Evolutionary conservation across 352 stramenopile genomes (phyloP).

Genomic region (Globisporangium ultimum): DNA sequence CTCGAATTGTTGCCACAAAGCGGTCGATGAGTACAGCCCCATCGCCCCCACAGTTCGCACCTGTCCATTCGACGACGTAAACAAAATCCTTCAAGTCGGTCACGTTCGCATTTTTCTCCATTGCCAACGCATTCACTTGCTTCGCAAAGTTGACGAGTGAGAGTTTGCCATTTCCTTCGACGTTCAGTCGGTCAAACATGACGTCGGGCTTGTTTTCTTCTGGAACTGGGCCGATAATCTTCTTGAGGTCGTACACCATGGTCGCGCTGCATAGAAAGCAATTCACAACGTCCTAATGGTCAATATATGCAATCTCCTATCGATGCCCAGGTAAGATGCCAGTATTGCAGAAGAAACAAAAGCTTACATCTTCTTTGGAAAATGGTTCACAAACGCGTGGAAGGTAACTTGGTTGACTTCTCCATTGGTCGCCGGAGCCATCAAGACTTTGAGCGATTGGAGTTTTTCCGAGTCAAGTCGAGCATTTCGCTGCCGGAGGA

Average conservation of each 20-base stretch:
- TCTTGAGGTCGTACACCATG: conserved; percentile 69
- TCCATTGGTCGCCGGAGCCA: conserved; percentile 58
- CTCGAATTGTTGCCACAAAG: conserved; percentile 62
- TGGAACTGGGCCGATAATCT: conserved; percentile 48
- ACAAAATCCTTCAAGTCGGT: conserved; percentile 70
- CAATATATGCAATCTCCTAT: not conserved
- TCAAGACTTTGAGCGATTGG: conserved; percentile 55
- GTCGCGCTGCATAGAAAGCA: conserved; percentile 28
- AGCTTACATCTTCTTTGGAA: conserved; percentile 75
- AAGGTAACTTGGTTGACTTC: conserved; percentile 60
- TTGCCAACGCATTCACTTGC: conserved; percentile 50
- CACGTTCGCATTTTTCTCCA: conserved; percentile 46
- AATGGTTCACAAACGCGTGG: conserved; percentile 79
- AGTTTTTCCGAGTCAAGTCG: conserved; percentile 54
- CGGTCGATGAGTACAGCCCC: conserved; percentile 69
- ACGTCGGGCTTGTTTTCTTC: conserved; percentile 34
- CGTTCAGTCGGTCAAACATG: conserved; percentile 68
- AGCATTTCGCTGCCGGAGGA: conserved; percentile 53
- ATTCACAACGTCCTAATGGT: not conserved
- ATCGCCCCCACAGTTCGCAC: conserved; percentile 66
- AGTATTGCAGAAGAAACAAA: not conserved
- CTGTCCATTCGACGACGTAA: conserved; percentile 73
- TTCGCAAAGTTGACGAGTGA: conserved; percentile 51
- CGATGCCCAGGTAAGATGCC: not conserved
- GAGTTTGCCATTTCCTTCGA: conserved; percentile 70